Percentiles rank a stretch among this genome's conserved stretches.
phyloP scores from a whole-genome alignment of 176 grass and related monocot genomes.

The Tillandsia leiboldiana region DNA sequence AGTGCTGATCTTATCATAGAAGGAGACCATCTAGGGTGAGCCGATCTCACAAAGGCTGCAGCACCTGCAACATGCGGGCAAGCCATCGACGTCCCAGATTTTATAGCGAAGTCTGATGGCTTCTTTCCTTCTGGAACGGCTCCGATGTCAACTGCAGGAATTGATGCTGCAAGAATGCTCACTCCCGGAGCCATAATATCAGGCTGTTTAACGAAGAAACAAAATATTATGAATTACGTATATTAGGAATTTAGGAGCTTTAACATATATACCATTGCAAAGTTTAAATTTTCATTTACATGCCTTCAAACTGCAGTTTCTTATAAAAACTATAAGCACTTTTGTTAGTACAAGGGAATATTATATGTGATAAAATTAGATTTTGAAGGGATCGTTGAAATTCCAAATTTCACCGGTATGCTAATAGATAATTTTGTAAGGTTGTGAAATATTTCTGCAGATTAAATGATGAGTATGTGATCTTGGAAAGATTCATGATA shows the following conservation, averaged over 20 bases:
- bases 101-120: slow-evolving; percentile 61
- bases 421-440: neutral
- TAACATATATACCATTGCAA: no score
- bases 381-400: no score
- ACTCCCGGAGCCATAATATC: slow-evolving; percentile 95
- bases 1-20: slow-evolving; percentile 96
- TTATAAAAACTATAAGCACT: no score
- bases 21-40: slow-evolving; percentile 72
- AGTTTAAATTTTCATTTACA: neutral
- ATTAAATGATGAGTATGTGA: no score
- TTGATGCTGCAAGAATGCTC: slow-evolving; percentile 67
- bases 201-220: slow-evolving; percentile 34
- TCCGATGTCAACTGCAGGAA: slow-evolving; percentile 44
- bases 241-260: neutral
- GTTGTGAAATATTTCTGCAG: neutral
- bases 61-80: slow-evolving; percentile 90
- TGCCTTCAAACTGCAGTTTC: neutral
- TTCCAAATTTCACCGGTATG: no score
- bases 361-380: no score
- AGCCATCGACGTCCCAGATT: slow-evolving; percentile 92
- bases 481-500: no score
- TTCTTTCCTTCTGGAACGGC: slow-evolving; percentile 57
- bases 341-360: no score
- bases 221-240: neutral
- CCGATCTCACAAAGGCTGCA: slow-evolving; percentile 75